phyloP scores from a whole-genome alignment of 805 yeast species.

The Saturnispora sekii region DNA sequence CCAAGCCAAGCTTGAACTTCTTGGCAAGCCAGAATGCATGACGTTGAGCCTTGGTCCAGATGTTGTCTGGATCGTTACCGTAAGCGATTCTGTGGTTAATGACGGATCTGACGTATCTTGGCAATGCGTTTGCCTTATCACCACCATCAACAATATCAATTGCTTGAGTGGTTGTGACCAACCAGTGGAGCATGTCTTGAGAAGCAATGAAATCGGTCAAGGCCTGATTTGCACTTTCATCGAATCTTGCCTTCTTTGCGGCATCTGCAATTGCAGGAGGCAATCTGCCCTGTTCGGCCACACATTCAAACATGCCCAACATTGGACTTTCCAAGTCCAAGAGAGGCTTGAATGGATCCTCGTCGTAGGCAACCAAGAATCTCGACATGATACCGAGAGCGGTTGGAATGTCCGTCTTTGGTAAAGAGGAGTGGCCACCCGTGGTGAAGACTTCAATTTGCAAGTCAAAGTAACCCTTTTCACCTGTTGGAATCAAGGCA shows the following conservation, averaged over 20 bases:
- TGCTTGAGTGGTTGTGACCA: constrained; percentile 57
- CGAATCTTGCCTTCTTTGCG: constrained; percentile 14
- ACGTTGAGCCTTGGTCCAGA: constrained; percentile 24
- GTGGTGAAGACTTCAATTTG: constrained; percentile 40
- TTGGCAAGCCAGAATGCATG: constrained; percentile 27
- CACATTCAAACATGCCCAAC: constrained; percentile 47
- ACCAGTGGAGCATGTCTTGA: constrained; percentile 25
- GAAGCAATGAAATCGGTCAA: constrained; percentile 25
- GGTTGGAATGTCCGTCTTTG: constrained; percentile 60
- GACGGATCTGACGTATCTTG: constrained; percentile 46
- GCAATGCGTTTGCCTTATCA: constrained; percentile 66
- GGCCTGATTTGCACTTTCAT: constrained; percentile 27
- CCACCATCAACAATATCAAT: constrained; percentile 64
- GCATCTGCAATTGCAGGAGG: constrained; percentile 9
- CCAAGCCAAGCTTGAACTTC: constrained; percentile 29
- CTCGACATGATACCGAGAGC: constrained; percentile 56
- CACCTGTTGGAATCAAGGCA: constrained; percentile 24
- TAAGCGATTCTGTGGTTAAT: constrained; percentile 52
- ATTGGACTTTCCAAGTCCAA: constrained; percentile 51
- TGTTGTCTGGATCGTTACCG: constrained; percentile 35
- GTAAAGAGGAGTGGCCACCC: constrained; percentile 53
- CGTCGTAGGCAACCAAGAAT: constrained; percentile 46
- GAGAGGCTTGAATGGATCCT: constrained; percentile 39
- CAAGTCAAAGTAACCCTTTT: constrained; percentile 34
- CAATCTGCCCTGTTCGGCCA: constrained; percentile 39